Base-by-base conservation (phyloP, 768 basidiomycete species). In the Pisolithus sp. region DNA sequence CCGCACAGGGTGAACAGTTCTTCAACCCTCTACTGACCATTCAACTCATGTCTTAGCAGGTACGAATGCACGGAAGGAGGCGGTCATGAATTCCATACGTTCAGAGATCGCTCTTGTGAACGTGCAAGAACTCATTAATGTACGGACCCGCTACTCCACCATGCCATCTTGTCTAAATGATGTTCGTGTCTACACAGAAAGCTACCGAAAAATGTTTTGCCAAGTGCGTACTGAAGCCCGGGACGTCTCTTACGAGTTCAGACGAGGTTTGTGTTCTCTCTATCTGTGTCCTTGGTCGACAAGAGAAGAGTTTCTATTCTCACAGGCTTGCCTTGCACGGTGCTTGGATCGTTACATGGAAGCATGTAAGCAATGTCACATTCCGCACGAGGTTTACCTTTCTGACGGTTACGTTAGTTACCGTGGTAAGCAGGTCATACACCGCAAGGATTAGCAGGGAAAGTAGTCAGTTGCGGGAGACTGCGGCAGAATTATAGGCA, bases 291-390 rank as follows among this genome's bases (percentile, higher is more conserved):
- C 8, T 4, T 12, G 36, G 24, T 9, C 30, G 34, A 10, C 38
- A 17, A 30, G 18, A 18, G 31, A 54, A 23, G 17, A 36, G 13
- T 15, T 40, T 26, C 20, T 36, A 18, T 34, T 34, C 26, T 18
- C 2, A 9, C 52, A 92, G 90, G 82, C 82, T 24, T 93, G 90
- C 59, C 71, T 92, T 40, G 71, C 79, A 6, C 75, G 81, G 52
- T 93, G 90, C 64, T 73, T 90, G 60, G 87, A 90, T 49, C 80
- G 88, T 41, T 93, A 90, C 63, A 74, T 93, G 73, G 87, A 92
- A 68, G 86, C 86, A 34, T 91, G 89, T 90, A 60, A 72, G 87
- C 79, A 48, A 28, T 41, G 15, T 51, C 12, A 24, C 31, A 3
- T 5, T 15, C 23, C 48, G 36, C 23, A 18, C 28, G 20, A 24